Conservation (phyloP, 371 early-diverging fungal genomes). For the Smittium culicis region DNA sequence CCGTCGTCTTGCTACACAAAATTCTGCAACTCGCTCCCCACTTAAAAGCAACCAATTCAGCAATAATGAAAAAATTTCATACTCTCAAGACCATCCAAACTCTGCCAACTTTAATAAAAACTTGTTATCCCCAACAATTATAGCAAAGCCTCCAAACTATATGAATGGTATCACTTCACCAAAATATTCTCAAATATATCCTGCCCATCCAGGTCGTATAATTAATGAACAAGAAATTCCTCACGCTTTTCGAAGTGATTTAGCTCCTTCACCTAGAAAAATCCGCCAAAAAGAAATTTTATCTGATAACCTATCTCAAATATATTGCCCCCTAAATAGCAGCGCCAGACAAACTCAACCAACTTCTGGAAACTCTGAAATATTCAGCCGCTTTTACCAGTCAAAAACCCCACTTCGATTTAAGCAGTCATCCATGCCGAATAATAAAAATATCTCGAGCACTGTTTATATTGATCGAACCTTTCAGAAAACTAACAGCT, state of each 20-base stretch:
- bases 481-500: neutral
- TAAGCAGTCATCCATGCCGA: neutral
- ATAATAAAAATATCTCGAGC: neutral
- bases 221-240: neutral
- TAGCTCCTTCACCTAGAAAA: no score
- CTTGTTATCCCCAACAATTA: neutral
- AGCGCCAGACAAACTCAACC: neutral
- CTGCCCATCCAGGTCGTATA: neutral
- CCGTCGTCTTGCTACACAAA: neutral
- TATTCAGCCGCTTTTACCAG: no score
- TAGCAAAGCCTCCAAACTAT: neutral
- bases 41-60: no score
- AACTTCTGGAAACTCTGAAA: no score
- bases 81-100: neutral
- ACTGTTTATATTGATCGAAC: neutral
- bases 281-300: no score
- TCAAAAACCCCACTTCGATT: neutral
- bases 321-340: neutral
- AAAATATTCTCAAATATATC: neutral
- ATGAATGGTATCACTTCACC: no score
- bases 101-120: neutral
- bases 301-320: neutral
- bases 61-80: neutral
- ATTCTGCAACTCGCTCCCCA: neutral
- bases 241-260: neutral